A percentile compares a stretch with the other conserved stretches of the same genome.
Conservation (phyloP, 306 rosid species). For the Inga laurina region DNA sequence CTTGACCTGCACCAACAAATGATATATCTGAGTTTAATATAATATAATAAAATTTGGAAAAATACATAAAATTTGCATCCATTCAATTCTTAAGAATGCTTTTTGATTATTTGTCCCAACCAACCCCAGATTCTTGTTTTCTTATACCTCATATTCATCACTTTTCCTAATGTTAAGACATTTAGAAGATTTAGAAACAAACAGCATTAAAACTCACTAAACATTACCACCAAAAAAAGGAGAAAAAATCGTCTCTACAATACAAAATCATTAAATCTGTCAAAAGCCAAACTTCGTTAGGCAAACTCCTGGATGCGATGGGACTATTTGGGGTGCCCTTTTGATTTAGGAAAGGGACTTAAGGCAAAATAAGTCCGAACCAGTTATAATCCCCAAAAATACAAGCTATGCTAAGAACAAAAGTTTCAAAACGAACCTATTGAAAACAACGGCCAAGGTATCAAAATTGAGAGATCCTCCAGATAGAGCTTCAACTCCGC, state of each 20-base stretch:
- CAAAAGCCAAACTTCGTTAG: background rate
- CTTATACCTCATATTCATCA: background rate
- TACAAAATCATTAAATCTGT: background rate
- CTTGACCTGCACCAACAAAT: constrained; percentile 52
- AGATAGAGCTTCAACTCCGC: constrained; percentile 77
- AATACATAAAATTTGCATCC: background rate
- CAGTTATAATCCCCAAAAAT: background rate
- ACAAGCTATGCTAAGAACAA: background rate
- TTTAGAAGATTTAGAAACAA: background rate
- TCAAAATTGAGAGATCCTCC: constrained; percentile 75
- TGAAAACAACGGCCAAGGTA: constrained; percentile 63
- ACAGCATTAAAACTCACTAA: background rate
- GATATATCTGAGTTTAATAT: constrained; percentile 22
- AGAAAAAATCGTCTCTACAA: background rate
- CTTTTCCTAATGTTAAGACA: background rate
- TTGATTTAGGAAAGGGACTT: background rate
- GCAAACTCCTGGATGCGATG: background rate
- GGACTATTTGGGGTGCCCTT: background rate
- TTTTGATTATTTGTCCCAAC: background rate
- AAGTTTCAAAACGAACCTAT: constrained; percentile 43
- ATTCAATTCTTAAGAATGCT: background rate
- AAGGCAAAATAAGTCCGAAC: background rate
- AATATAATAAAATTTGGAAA: background rate
- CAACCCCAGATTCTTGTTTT: constrained; percentile 1
- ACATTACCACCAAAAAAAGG: background rate